phyloP scores from a whole-genome alignment of 305 asterid genomes.

The Solanum hybrid region DNA sequence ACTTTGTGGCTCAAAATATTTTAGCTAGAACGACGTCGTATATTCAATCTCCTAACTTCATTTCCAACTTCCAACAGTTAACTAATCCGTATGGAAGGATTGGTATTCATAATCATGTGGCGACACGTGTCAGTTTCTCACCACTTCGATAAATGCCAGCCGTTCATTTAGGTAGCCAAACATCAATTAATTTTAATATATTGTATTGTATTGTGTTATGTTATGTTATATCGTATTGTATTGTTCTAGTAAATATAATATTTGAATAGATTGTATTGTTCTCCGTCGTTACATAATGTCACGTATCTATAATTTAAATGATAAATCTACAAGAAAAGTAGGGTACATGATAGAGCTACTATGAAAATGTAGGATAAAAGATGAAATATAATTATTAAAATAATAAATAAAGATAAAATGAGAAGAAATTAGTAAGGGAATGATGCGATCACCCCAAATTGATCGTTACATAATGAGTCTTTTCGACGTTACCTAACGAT shows the following conservation, averaged over 20 bases:
- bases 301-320: too few relatives aligned
- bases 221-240: too few relatives aligned
- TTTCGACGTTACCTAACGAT: too few relatives aligned
- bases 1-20: neutral
- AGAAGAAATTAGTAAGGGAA: too few relatives aligned
- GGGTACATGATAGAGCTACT: too few relatives aligned
- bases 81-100: neutral
- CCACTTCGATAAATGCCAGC: neutral
- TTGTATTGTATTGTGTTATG: neutral
- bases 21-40: neutral
- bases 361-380: too few relatives aligned
- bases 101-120: neutral
- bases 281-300: fast-evolving
- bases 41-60: neutral
- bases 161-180: neutral
- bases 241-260: too few relatives aligned
- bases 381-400: too few relatives aligned
- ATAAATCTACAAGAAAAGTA: too few relatives aligned
- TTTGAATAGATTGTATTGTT: too few relatives aligned
- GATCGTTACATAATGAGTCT: too few relatives aligned
- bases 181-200: neutral
- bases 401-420: neutral
- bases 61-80: neutral
- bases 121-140: neutral
- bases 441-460: neutral